A percentile compares a stretch with the other conserved stretches of the same genome.
Conservation (phyloP, 1,139 yeast species). For the Magnusiomyces tetraspermus region DNA sequence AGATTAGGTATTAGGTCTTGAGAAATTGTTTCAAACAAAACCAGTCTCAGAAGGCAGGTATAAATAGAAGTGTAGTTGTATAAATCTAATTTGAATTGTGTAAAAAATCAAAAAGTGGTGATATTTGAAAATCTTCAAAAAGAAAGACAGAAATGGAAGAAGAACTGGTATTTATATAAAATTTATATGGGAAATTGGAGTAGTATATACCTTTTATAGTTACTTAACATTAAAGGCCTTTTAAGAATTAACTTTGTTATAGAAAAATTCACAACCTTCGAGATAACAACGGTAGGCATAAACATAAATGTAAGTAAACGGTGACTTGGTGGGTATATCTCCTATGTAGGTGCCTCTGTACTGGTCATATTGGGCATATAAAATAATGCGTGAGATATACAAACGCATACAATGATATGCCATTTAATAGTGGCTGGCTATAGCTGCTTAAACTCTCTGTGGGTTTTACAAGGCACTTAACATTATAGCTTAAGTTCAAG, state of each 20-base stretch:
- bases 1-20: too few species aligned
- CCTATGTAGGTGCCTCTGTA: background rate
- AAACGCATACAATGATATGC: background rate
- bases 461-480: too few species aligned
- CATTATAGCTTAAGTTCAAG: too few species aligned
- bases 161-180: background rate
- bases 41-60: too few species aligned
- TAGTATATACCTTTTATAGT: background rate
- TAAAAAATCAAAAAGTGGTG: too few species aligned
- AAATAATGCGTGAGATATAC: background rate
- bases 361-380: background rate
- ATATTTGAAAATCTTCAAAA: too few species aligned
- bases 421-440: background rate
- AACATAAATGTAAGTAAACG: background rate
- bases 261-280: background rate
- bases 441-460: background rate
- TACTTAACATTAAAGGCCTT: background rate
- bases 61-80: too few species aligned
- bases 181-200: background rate
- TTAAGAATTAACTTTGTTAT: background rate
- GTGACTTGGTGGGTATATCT: background rate
- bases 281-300: background rate
- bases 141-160: background rate
- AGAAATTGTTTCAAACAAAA: too few species aligned
- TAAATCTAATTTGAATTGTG: background rate